Conservation (phyloP, 805 yeast genomes). For the Maudiozyma turicensis region DNA sequence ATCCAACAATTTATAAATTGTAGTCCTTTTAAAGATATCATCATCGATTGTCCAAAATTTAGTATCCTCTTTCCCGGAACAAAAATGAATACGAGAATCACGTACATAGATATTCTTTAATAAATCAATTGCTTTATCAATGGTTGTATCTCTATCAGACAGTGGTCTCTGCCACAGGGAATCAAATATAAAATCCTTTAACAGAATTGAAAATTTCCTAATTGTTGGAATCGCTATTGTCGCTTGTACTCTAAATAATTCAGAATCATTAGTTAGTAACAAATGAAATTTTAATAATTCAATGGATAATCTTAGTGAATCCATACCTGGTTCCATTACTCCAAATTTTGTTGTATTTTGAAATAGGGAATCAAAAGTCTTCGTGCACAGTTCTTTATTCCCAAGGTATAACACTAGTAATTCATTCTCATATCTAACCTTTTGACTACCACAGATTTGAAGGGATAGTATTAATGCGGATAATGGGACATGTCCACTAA, state of each 20-base stretch:
- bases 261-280: constrained; percentile 23
- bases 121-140: constrained; percentile 11
- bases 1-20: constrained; percentile 9
- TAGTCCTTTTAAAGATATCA: constrained; percentile 12
- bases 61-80: background rate
- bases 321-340: background rate
- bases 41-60: constrained; percentile 12
- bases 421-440: constrained; percentile 1
- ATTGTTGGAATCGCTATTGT: constrained; percentile 13
- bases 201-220: constrained; percentile 8
- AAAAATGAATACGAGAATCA: constrained; percentile 14
- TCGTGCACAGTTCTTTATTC: background rate
- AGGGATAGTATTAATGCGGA: background rate
- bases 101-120: constrained; percentile 22
- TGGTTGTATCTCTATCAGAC: constrained; percentile 3
- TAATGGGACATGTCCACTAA: background rate
- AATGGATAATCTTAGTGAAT: constrained; percentile 7
- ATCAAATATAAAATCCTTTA: constrained; percentile 18
- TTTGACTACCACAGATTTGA: background rate
- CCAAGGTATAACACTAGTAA: constrained; percentile 1
- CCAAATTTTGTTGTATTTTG: background rate
- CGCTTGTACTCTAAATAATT: constrained; percentile 11
- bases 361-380: background rate
- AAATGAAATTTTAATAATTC: constrained; percentile 18
- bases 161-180: constrained; percentile 12